Evolutionary conservation across 495 filamentous ascomycete species (phyloP), one percentile per base, ranked within the genome.

Genomic region (Pyrenopolyporus hunteri): DNA sequence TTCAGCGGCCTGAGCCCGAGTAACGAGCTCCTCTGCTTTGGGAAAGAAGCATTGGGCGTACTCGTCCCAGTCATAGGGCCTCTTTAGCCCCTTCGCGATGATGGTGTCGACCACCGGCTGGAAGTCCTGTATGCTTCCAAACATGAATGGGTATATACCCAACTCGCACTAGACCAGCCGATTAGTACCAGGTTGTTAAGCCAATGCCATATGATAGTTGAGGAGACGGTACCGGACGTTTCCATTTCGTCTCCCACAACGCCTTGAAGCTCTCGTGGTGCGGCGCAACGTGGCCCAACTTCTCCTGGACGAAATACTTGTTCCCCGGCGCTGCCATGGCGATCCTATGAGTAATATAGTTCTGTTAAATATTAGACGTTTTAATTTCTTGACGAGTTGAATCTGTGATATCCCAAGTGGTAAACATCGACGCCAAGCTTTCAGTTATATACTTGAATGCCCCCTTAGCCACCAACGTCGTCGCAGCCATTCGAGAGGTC

Each of bases 211-310:
- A 19, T 6, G 16, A n/a, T 10, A n/a, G 7, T n/a, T 6, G 13
- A 8, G 26, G 11, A 3, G 16, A 23, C 17, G 14, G 0, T 66
- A 89, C 88, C 13, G 81, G 83, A 39, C 77, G 74, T 72, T 87
- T 89, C 88, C 87, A 91, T 70, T 89, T 89, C 1, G 83, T 85
- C 73, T 90, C 85, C 88, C 88, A 91, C 16, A 91, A 73, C 48
- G 82, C 78, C 69, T 86, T 75, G 68, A 88, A 88, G 8, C 82
- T 86, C 14, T 84, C 80, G 64, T 90, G 85, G 68, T 91, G 88
- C 10, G 52, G 29, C 26, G 68, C 70, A 1, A 33, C 61, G 36
- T 49, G 33, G 23, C 7, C 28, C n/a, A 69, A 36, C 35, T 59
- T 66, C 23, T 63, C 66, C 14, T 69, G 49, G 32, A 69, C 66